Base-by-base conservation (phyloP, 805 yeast species). In the Lipomyces japonicus region DNA sequence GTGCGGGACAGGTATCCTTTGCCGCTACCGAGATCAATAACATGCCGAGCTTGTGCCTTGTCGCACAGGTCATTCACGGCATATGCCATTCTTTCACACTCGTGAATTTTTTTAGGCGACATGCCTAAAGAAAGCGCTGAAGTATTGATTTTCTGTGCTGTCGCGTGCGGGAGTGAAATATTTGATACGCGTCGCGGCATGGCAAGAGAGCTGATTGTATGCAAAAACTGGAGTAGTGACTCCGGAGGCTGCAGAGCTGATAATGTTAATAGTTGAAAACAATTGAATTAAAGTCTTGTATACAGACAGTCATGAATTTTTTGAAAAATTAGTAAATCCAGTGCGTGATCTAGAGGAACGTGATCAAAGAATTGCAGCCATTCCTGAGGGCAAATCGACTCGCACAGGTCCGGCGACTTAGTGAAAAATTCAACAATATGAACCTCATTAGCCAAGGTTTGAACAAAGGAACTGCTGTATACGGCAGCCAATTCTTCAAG, bases 11-110 rank as follows among this genome's bases (percentile, higher is more conserved):
- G 46, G 35, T 59, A 60, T 3, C 63, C 63, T 39, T 60, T 57
- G 4, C 63, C 63, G 24, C 62, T 58, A 3, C 63, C 63, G n/a
- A 59, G 48, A 42, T 59, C 63, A 35, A 59, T 46, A 10, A 59
- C 54, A 43, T 54, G 30, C 14, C 42, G 43, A 12, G 57, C 44
- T 12, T 18, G 38, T 9, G 40, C 39, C 9, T 24, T 22, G 14
- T 37, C 22, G n/a, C 58, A 50, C 10, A 53, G 38, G 7, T 34
- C 21, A 6, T 51, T 45, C 12, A 57, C 44, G 12, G 46, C 37
- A 3, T 48, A 16, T 1, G 60, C 43, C 1, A 57, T 41, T 30
- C 44, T 39, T 34, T 53, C 61, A 41, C 61, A 57, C 28, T 57
- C 61, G 42, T 57, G 59, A 14, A 53, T 32, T 34, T 57, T 57